A percentile compares a stretch with the other conserved stretches of the same genome.
Conservation (phyloP, 2,329 filamentous ascomycete species). For the Monosporascus cannonballus region DNA sequence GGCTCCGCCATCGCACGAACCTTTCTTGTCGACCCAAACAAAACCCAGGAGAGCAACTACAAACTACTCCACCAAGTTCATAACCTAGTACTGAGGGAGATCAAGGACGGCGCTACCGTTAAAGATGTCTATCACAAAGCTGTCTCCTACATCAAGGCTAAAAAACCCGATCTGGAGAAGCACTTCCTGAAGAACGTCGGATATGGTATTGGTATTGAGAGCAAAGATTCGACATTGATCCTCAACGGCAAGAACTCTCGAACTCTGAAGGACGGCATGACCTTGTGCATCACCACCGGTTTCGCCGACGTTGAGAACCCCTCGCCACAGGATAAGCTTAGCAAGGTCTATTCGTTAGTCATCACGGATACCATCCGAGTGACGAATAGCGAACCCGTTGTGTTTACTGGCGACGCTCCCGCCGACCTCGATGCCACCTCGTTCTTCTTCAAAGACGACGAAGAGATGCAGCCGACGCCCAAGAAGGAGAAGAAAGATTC, state of each 20-base stretch:
- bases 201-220: constrained; percentile 88
- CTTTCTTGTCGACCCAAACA: constrained; percentile 95
- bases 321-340: constrained; percentile 82
- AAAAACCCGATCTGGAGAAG: constrained; percentile 93
- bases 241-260: constrained; percentile 83
- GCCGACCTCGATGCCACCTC: constrained; percentile 90
- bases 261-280: constrained; percentile 92
- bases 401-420: constrained; percentile 91
- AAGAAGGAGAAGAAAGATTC: constrained; percentile 86
- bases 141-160: constrained; percentile 69
- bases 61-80: constrained; percentile 81
- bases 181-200: constrained; percentile 92
- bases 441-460: constrained; percentile 98
- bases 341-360: constrained; percentile 80
- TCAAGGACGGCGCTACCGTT: constrained; percentile 76
- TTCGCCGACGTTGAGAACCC: constrained; percentile 86
- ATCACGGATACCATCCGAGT: constrained; percentile 93
- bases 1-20: constrained; percentile 88
- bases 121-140: constrained; percentile 94
- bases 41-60: constrained; percentile 91
- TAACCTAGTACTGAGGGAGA: constrained; percentile 82
- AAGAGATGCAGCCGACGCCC: constrained; percentile 77
- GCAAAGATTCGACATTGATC: constrained; percentile 73
- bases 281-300: constrained; percentile 81
- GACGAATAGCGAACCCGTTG: constrained; percentile 66